phyloP scores from a whole-genome alignment of 2,329 filamentous ascomycete species.

The Claviceps spartinae region DNA sequence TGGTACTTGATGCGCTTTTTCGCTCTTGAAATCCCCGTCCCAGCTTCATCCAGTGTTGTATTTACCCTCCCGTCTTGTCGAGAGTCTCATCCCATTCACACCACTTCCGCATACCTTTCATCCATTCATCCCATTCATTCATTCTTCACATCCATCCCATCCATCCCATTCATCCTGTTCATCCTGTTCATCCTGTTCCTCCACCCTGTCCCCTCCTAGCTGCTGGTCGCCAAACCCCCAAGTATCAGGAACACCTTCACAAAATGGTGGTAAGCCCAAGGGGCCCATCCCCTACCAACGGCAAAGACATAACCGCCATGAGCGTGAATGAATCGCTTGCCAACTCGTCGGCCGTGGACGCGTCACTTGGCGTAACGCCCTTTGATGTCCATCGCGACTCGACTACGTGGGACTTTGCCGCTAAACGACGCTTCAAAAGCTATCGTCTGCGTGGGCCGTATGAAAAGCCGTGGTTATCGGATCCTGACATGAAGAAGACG shows the following conservation, averaged over 20 bases:
- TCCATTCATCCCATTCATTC: too few relatives aligned
- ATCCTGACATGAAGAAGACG: slow-evolving; percentile 19
- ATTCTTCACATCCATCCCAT: too few relatives aligned
- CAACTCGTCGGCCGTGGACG: not conserved
- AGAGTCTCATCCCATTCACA: too few relatives aligned
- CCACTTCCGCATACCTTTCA: too few relatives aligned
- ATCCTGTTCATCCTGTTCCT: too few relatives aligned
- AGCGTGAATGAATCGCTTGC: not conserved
- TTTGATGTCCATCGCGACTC: not conserved
- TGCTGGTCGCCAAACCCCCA: not conserved
- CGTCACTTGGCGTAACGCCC: not conserved
- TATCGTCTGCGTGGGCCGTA: slow-evolving; percentile 20
- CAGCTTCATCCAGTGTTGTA: too few relatives aligned
- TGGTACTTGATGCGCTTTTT: too few relatives aligned
- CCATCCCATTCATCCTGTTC: too few relatives aligned
- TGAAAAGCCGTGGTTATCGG: slow-evolving; percentile 26
- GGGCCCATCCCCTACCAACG: not conserved
- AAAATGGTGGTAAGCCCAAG: not conserved
- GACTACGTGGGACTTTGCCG: slow-evolving; percentile 3
- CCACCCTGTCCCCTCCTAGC: not conserved
- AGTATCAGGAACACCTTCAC: not conserved
- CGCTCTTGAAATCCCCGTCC: too few relatives aligned
- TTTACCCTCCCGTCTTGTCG: too few relatives aligned
- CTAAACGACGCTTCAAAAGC: slow-evolving; percentile 17
- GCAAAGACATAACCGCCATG: not conserved